A percentile compares a stretch with the other conserved stretches of the same genome.
phyloP scores from a whole-genome alignment of 2,329 filamentous ascomycete species.

The Aspergillus neoniger region DNA sequence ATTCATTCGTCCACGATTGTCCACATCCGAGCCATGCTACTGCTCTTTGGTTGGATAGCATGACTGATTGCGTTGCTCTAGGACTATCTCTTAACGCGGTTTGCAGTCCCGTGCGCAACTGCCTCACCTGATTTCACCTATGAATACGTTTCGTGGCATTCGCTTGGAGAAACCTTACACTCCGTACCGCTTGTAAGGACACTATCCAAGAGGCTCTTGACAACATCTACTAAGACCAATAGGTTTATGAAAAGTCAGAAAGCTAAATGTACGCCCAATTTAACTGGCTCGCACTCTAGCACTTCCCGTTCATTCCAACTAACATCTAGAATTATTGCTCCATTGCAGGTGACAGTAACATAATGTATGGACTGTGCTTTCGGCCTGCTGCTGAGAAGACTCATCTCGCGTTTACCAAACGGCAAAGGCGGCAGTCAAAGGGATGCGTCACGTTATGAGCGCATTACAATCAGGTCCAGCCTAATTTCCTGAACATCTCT shows the following conservation, averaged over 20 bases:
- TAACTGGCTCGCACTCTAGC: too few species aligned
- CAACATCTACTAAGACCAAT: too few species aligned
- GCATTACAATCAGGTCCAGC: conserved; percentile 5
- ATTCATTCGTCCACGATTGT: neutral
- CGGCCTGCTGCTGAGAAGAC: neutral
- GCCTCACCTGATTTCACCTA: neutral
- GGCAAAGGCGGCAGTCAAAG: conserved; percentile 3
- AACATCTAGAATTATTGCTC: neutral
- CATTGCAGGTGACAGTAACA: neutral
- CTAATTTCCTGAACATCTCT: neutral
- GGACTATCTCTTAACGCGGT: neutral
- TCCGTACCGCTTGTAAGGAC: neutral
- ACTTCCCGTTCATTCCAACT: too few species aligned
- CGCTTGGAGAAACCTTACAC: neutral
- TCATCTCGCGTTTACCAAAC: neutral
- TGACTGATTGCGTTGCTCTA: neutral
- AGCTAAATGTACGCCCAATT: too few species aligned
- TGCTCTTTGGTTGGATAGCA: neutral
- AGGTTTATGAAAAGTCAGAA: neutral
- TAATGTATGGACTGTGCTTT: neutral
- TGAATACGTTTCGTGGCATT: neutral
- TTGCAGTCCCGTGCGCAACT: neutral
- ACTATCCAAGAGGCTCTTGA: neutral
- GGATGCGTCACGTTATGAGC: neutral
- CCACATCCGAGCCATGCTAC: neutral